phyloP scores from a whole-genome alignment of 2,329 filamentous ascomycete species.

The Aureobasidium sp. region DNA sequence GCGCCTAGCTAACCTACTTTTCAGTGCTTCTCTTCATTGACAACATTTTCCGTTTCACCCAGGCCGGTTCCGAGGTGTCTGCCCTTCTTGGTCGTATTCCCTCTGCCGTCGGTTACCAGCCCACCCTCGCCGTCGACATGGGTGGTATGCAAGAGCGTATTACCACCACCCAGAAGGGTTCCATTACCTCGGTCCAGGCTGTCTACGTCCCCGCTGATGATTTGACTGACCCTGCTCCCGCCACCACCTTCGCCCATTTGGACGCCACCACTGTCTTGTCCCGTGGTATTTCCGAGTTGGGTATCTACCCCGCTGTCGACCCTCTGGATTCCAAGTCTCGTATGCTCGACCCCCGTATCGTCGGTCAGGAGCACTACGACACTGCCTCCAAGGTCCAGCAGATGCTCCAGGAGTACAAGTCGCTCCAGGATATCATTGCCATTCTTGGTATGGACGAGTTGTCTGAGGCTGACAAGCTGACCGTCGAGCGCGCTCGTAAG shows the following conservation, averaged over 20 bases:
- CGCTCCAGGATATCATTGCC: constrained; percentile 96
- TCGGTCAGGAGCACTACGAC: constrained; percentile 96
- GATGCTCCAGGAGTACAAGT: constrained; percentile 99
- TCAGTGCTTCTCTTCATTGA: constrained; percentile 97
- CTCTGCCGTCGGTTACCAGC: constrained; percentile 99
- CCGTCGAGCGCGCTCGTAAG: constrained; percentile 99
- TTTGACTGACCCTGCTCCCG: constrained; percentile 99
- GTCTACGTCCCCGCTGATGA: constrained; percentile 99
- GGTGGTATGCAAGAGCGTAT: constrained; percentile 99
- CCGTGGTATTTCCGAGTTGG: constrained; percentile 99
- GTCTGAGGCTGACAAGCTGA: constrained; percentile 98
- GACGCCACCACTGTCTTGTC: constrained; percentile 99
- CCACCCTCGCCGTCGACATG: constrained; percentile 97
- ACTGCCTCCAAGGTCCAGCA: constrained; percentile 93
- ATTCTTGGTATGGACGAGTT: constrained; percentile 99
- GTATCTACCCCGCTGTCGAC: constrained; percentile 99
- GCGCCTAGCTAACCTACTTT: constrained; percentile 11
- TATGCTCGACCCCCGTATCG: constrained; percentile 98
- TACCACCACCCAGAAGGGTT: constrained; percentile 98
- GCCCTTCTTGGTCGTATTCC: constrained; percentile 98
- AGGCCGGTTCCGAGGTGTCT: constrained; percentile 99
- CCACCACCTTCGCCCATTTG: constrained; percentile 99
- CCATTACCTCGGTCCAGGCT: constrained; percentile 99
- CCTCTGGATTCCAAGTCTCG: constrained; percentile 99
- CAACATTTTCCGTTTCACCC: constrained; percentile 99